phyloP scores from a whole-genome alignment of 176 grass and related monocot species.

The Oryza longistaminata region DNA sequence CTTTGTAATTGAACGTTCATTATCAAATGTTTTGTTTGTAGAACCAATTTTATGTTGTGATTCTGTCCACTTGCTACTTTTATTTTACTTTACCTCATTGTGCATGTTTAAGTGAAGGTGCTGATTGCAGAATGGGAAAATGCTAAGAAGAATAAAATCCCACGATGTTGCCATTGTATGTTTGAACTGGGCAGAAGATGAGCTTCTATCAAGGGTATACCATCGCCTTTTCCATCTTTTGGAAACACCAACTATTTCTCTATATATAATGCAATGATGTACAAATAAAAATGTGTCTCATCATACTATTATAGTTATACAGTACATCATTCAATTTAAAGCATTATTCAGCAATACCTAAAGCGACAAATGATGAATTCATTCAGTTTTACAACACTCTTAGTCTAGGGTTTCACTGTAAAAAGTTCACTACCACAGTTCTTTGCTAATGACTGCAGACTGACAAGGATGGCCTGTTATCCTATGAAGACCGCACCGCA shows the following conservation, averaged over 20 bases:
- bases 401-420: slow-evolving; percentile 4
- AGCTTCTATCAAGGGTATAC: slow-evolving; percentile 54
- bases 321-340: background rate
- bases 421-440: slow-evolving; percentile 14
- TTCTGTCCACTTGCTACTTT: background rate
- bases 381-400: slow-evolving; percentile 18
- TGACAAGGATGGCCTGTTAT: slow-evolving; percentile 56
- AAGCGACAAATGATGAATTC: background rate
- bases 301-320: background rate
- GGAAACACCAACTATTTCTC: slow-evolving; percentile 15
- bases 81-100: slow-evolving; percentile 18
- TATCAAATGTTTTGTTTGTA: slow-evolving; percentile 3
- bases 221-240: background rate
- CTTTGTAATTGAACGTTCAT: background rate
- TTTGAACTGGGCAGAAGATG: slow-evolving; percentile 92
- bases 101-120: slow-evolving; percentile 30
- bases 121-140: slow-evolving; percentile 90
- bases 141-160: slow-evolving; percentile 73
- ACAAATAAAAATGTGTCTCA: background rate
- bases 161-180: slow-evolving; percentile 78
- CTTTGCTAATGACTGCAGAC: slow-evolving; percentile 45
- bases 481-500: slow-evolving; percentile 85
- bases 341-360: background rate
- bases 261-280: slow-evolving; percentile 1
- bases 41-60: background rate